Evolutionary conservation across 768 basidiomycete genomes (phyloP), one percentile per base, ranked within the genome.

Genomic region (Pleurotus salmoneostramineus): DNA sequence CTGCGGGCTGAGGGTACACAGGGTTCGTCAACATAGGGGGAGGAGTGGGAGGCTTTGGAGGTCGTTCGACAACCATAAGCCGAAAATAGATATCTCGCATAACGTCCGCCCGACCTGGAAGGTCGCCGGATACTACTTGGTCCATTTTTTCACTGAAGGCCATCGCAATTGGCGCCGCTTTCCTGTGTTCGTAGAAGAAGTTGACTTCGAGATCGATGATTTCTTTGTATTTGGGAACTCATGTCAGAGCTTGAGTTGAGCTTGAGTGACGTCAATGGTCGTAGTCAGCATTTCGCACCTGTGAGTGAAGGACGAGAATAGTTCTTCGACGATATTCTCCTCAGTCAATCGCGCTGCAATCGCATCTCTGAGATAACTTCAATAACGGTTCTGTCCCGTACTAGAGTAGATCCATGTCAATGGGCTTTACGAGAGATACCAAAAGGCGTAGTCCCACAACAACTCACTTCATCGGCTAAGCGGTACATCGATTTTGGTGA

Each of bases 401-500:
- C 55, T 56, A 33, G 14, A 15, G 14, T 27, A 1, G 21, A 27
- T 27, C 12, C 42, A 31, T 42, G 42, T 45, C 11, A 45, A 33
- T 5, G 3, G 11, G 35, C n/a, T 7, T 8, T 1, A 27, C 21
- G 36, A 37, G 3, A 14, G 32, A 8, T 17, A 10, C n/a, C 8
- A n/a, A 51, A n/a, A 33, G 34, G n/a, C n/a, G 44, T 6, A 45
- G 15, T 17, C 14, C 12, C n/a, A 15, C 12, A 45, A 4, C n/a
- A 45, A 11, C 42, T 15, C n/a, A 56, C 55, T 37, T 42, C 12
- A n/a, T 56, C 55, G 11, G 55, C 55, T 12, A 56, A 45, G 12
- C 55, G 55, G 45, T 56, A 56, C 55, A 56, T 56, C 15, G 55
- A 56, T 45, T 56, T 56, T 11, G 55, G 55, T 12, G 55, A 56